A percentile compares a stretch with the other conserved stretches of the same genome.
Conservation (phyloP, 805 yeast species). For the Spathaspora sp. region DNA sequence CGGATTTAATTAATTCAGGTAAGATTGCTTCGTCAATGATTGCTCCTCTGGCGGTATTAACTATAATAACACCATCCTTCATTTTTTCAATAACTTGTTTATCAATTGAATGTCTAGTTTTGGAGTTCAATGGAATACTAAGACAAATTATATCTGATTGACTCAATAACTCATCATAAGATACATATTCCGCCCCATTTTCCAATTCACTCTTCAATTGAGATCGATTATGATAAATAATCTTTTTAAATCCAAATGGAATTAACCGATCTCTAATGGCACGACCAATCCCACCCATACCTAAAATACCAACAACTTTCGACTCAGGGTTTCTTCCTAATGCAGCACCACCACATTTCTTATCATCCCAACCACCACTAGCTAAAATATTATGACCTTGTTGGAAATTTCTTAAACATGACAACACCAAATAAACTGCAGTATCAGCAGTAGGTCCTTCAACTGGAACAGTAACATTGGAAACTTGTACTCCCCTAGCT, state of each 20-base stretch:
- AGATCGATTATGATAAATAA: constrained; percentile 69
- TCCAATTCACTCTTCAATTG: constrained; percentile 60
- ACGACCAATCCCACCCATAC: constrained; percentile 89
- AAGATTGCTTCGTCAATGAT: constrained; percentile 66
- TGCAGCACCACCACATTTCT: constrained; percentile 47
- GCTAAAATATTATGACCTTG: constrained; percentile 49
- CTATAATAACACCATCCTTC: constrained; percentile 75
- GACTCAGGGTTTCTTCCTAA: constrained; percentile 76
- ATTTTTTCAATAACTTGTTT: constrained; percentile 56
- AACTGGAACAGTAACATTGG: constrained; percentile 64
- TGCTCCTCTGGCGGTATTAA: constrained; percentile 89
- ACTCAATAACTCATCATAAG: constrained; percentile 63
- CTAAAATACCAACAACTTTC: constrained; percentile 73
- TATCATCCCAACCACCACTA: constrained; percentile 59
- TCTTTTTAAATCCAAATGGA: constrained; percentile 74
- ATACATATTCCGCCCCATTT: constrained; percentile 64
- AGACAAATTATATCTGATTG: constrained; percentile 69
- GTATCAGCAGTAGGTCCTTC: constrained; percentile 72
- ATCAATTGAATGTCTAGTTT: constrained; percentile 69
- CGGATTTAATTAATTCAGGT: constrained; percentile 51
- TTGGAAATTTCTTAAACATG: constrained; percentile 67
- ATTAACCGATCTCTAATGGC: constrained; percentile 66
- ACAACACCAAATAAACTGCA: constrained; percentile 58
- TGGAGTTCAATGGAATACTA: constrained; percentile 70
- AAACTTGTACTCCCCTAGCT: constrained; percentile 54